phyloP scores from a whole-genome alignment of 768 basidiomycete genomes.

The Pisolithus albus region DNA sequence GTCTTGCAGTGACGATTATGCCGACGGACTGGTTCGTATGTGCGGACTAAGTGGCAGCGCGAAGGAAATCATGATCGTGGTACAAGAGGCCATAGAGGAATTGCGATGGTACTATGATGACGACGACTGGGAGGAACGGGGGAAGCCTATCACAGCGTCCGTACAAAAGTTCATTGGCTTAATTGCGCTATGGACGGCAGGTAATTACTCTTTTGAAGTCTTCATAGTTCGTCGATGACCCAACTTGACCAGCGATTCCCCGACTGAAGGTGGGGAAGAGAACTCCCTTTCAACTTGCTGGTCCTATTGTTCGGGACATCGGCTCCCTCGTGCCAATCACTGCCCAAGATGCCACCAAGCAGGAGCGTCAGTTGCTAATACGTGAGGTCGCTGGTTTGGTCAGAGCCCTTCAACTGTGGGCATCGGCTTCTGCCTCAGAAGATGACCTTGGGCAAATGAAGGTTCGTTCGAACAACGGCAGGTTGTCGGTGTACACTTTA shows the following conservation, averaged over 20 bases:
- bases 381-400: slow-evolving; percentile 13
- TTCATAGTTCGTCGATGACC: background rate
- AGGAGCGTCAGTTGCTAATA: slow-evolving; percentile 16
- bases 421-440: background rate
- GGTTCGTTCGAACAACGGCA: slow-evolving; percentile 4
- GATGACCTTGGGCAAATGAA: slow-evolving; percentile 11
- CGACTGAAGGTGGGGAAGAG: slow-evolving; percentile 19
- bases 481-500: background rate
- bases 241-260: slow-evolving; percentile 17
- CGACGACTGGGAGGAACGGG: slow-evolving; percentile 13
- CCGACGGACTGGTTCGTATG: slow-evolving; percentile 26
- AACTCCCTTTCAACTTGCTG: slow-evolving; percentile 15
- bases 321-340: slow-evolving; percentile 10
- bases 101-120: slow-evolving; percentile 14
- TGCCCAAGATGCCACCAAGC: slow-evolving; percentile 8
- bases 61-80: slow-evolving; percentile 37
- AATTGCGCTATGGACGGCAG: slow-evolving; percentile 16
- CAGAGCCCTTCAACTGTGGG: slow-evolving; percentile 14
- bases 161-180: slow-evolving; percentile 13
- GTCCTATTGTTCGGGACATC: slow-evolving; percentile 13
- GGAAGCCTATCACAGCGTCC: slow-evolving; percentile 3
- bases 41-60: slow-evolving; percentile 28
- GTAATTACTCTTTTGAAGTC: slow-evolving; percentile 7
- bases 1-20: slow-evolving; percentile 22
- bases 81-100: slow-evolving; percentile 34